Base-by-base conservation (phyloP, 192 early-diverging fungal species). In the Chytriomyces sp. region DNA sequence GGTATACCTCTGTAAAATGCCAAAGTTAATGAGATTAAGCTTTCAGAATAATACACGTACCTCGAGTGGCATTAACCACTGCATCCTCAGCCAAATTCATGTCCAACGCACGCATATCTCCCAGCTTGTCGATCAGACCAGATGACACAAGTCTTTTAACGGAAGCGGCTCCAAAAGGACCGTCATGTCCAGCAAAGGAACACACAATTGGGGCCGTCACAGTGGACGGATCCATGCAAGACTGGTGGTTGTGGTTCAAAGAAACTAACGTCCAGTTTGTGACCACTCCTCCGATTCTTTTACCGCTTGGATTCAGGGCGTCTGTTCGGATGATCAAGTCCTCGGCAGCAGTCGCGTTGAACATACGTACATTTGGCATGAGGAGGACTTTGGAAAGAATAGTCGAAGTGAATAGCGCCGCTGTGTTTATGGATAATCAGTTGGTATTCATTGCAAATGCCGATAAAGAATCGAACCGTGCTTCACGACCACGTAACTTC, bases 261-360 rank as follows among this genome's bases (percentile, higher is more conserved):
- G 91, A 83, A 26, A 92, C 91, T 50, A 92, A 76, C 53, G 91
- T 87, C 91, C 91, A 92, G 86, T 92, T 92, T 70, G 91, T 91
- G 63, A 91, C 91, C 13, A 90, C 89, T 81, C 91, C 91, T 45
- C 85, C 77, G 53, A 90, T 81, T 46, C 82, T 82, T 60, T 87
- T 88, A 3, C 84, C 82, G 64, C 23, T 28, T n/a, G 64, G n/a
- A 35, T 85, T 79, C 13, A 77, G 16, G 23, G 68, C 9, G 75
- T 80, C 80, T 59, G 77, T 50, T 48, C 85, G 81, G 76, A 92
- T 89, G 50, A 92, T 89, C 67, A 92, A 79, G 73, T 92, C 91
- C 76, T 92, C 91, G 45, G 87, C 89, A 35, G 90, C 90, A 44
- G 90, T 91, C 45, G 91, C 91, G 82, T 92, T 92, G 85, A 92